Conservation (phyloP, 345 rosid genomes). For the Crucihimalaya himalaica region DNA sequence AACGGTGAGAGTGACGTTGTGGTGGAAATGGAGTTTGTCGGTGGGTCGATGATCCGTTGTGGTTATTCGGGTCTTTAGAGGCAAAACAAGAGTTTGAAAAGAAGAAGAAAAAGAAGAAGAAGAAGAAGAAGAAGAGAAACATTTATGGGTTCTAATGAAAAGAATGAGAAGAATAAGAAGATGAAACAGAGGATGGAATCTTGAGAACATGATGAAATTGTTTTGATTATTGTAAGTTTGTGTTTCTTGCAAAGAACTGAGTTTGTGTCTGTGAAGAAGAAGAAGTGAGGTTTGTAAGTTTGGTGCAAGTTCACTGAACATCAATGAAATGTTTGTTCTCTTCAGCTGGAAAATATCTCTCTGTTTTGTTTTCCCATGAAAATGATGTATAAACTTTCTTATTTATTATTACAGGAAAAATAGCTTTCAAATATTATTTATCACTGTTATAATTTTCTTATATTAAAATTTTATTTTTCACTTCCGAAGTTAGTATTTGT, state of each 20-base stretch:
- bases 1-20: slow-evolving; percentile 78
- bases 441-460: slow-evolving; percentile 13
- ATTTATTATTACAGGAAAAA: neutral
- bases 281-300: slow-evolving; percentile 24
- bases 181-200: slow-evolving; percentile 13
- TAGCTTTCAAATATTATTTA: neutral
- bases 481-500: neutral
- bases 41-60: slow-evolving; percentile 44
- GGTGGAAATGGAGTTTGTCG: slow-evolving; percentile 77
- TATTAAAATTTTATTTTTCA: neutral
- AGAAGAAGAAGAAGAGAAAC: slow-evolving; percentile 35
- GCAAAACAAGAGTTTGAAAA: slow-evolving; percentile 50
- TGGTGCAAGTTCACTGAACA: slow-evolving; percentile 36
- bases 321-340: slow-evolving; percentile 23
- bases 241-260: neutral
- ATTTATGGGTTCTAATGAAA: slow-evolving; percentile 28
- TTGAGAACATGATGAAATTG: slow-evolving; percentile 20
- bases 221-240: neutral
- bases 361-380: slow-evolving; percentile 2
- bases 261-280: neutral
- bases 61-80: slow-evolving; percentile 57
- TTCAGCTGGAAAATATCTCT: slow-evolving; percentile 32
- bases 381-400: neutral
- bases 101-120: slow-evolving; percentile 31
- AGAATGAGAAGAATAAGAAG: slow-evolving; percentile 28